Conservation (phyloP, 163 green algal species). For the Chlamydomonas reinhardtii region DNA sequence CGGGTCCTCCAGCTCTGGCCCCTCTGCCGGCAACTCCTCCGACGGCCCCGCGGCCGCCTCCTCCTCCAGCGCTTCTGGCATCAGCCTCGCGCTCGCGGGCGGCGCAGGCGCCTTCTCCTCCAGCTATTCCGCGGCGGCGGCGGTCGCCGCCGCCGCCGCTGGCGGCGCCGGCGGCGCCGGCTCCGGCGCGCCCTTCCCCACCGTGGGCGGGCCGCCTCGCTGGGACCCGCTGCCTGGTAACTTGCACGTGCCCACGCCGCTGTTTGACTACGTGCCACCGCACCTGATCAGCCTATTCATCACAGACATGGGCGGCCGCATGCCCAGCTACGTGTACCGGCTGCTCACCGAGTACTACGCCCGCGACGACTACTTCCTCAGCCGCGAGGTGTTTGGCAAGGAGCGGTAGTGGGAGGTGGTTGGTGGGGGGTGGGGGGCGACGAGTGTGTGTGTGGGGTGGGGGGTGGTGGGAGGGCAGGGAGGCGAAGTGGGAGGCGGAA, state of each 20-base stretch:
- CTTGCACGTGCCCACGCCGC: slow-evolving; percentile 90
- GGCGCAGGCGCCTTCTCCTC: neutral
- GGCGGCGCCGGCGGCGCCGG: neutral
- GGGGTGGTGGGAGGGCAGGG: neutral
- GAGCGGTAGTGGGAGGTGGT: neutral
- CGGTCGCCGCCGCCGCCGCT: too few species aligned
- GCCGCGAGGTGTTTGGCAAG: slow-evolving; percentile 49
- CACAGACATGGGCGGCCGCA: slow-evolving; percentile 95
- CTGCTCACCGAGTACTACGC: slow-evolving; percentile 93
- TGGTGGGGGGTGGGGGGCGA: neutral
- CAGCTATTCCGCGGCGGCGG: neutral
- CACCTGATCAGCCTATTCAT: slow-evolving; percentile 95
- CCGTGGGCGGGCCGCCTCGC: neutral
- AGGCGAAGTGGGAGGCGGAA: neutral
- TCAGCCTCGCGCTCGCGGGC: neutral
- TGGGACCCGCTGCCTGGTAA: slow-evolving; percentile 40
- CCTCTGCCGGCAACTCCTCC: too few species aligned
- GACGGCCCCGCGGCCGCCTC: too few species aligned
- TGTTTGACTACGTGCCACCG: slow-evolving; percentile 96
- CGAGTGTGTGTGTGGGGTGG: neutral
- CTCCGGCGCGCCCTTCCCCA: neutral
- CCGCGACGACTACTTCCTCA: slow-evolving; percentile 62
- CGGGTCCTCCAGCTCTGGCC: neutral
- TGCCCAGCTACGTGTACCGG: slow-evolving; percentile 96
- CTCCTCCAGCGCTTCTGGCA: neutral